A percentile compares a stretch with the other conserved stretches of the same genome.
phyloP scores from a whole-genome alignment of 352 stramenopile genomes.

The Globisporangium camurandrum region DNA sequence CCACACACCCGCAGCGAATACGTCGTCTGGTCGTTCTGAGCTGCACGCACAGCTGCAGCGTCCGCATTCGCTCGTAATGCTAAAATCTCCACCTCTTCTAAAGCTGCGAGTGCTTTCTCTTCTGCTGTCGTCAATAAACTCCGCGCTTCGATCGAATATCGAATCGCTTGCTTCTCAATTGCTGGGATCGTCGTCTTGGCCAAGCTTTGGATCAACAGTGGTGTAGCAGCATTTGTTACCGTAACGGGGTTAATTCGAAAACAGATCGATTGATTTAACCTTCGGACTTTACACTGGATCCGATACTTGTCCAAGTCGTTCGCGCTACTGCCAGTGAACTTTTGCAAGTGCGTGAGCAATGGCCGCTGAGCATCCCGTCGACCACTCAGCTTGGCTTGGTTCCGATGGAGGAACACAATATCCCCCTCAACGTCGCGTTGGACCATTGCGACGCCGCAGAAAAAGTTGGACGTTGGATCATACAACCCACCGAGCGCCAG shows the following conservation, averaged over 20 bases:
- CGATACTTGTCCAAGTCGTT: constrained; percentile 66
- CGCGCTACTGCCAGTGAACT: constrained; percentile 59
- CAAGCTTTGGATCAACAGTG: constrained; percentile 48
- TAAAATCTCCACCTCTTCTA: constrained; percentile 40
- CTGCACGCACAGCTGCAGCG: constrained; percentile 8
- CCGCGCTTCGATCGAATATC: constrained; percentile 72
- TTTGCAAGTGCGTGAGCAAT: constrained; percentile 64
- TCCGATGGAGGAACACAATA: constrained; percentile 77
- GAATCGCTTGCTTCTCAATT: constrained; percentile 66
- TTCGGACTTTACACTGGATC: constrained; percentile 50
- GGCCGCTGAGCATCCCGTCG: constrained; percentile 45
- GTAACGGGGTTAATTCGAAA: constrained; percentile 50
- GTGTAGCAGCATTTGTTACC: constrained; percentile 27
- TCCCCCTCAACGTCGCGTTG: constrained; percentile 64
- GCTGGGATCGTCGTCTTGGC: constrained; percentile 41
- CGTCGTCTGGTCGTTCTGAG: constrained; percentile 9
- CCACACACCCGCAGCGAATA: constrained; percentile 10
- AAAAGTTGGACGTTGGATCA: constrained; percentile 35
- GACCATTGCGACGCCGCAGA: constrained; percentile 78
- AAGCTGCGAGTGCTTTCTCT: constrained; percentile 42
- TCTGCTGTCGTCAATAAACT: constrained; percentile 42
- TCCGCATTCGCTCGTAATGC: constrained; percentile 24
- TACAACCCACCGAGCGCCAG: constrained; percentile 49
- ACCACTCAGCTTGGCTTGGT: constrained; percentile 71
- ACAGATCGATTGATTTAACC: constrained; percentile 54